Conservation (phyloP, 2,329 filamentous ascomycete species). For the Ascocoryne sarcoides region DNA sequence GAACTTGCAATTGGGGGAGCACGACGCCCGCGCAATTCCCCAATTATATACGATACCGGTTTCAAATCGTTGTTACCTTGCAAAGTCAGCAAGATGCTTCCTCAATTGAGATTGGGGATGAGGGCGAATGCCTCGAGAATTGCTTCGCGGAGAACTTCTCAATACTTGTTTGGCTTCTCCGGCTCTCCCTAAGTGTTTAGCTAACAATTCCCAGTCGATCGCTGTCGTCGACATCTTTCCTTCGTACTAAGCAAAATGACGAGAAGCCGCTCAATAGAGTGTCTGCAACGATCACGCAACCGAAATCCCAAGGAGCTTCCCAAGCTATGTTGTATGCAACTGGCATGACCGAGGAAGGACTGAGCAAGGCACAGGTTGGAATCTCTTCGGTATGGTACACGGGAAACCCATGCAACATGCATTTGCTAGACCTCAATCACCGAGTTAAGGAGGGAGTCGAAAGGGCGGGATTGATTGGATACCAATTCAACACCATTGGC, state of each 20-base stretch:
- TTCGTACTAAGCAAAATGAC: slow-evolving; percentile 23
- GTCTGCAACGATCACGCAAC: slow-evolving; percentile 81
- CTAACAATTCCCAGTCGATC: slow-evolving; percentile 23
- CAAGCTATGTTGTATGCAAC: slow-evolving; percentile 99
- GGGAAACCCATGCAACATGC: slow-evolving; percentile 99
- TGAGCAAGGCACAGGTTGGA: slow-evolving; percentile 94
- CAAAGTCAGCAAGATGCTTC: slow-evolving; percentile 21
- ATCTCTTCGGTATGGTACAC: slow-evolving; percentile 98
- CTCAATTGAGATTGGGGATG: slow-evolving; percentile 21
- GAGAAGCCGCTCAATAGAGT: slow-evolving; percentile 64
- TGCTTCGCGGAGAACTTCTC: slow-evolving; percentile 22
- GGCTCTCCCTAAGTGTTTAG: slow-evolving; percentile 3
- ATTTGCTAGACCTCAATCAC: slow-evolving; percentile 68
- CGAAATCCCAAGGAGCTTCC: slow-evolving; percentile 95
- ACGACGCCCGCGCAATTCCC: too few species aligned
- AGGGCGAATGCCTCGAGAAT: slow-evolving; percentile 22
- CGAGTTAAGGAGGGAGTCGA: slow-evolving; percentile 54
- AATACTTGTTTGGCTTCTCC: slow-evolving; percentile 23
- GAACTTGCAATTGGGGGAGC: too few species aligned
- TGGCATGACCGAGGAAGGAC: slow-evolving; percentile 74
- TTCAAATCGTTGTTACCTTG: too few species aligned
- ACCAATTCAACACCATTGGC: slow-evolving; percentile 98
- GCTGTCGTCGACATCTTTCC: slow-evolving; percentile 23
- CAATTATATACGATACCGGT: too few species aligned
- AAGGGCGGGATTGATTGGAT: slow-evolving; percentile 74